A percentile compares a stretch with the other conserved stretches of the same genome.
These are phyloP conservation scores for Dictyostelium purpureum DNA, from an alignment of 78 protist species.

Conservation along the genomic window DNA sequence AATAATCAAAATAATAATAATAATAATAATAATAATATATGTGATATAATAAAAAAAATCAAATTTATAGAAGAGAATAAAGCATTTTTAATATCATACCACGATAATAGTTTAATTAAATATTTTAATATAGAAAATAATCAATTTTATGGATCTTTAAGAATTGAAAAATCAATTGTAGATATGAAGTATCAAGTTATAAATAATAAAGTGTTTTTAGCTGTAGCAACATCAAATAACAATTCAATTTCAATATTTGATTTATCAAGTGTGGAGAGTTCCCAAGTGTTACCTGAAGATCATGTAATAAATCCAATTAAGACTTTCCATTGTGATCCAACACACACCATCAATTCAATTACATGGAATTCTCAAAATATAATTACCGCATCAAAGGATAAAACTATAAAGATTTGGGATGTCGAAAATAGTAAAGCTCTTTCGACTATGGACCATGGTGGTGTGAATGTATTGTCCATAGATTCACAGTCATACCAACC, in stretches of 20 bases:
- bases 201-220: conserved; percentile 40
- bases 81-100: neutral
- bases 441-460: neutral
- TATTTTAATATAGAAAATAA: conserved; percentile 17
- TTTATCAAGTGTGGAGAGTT: neutral
- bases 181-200: neutral
- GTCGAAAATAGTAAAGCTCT: neutral
- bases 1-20: neutral
- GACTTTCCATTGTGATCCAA: neutral
- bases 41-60: neutral
- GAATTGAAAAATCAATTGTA: neutral
- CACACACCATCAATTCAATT: neutral
- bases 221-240: neutral
- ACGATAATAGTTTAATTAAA: neutral
- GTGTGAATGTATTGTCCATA: neutral
- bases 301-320: neutral
- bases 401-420: conserved; percentile 44
- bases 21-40: neutral
- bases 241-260: neutral
- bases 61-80: neutral
- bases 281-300: neutral
- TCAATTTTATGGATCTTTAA: neutral
- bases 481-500: conserved; percentile 52
- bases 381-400: conserved; percentile 33
- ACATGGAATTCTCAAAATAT: conserved; percentile 35